Percentiles rank a stretch among this genome's conserved stretches.
These are phyloP conservation scores for Nitzschia palea DNA, from an alignment of 108 stramenopile genomes.

Conservation along the genomic window DNA sequence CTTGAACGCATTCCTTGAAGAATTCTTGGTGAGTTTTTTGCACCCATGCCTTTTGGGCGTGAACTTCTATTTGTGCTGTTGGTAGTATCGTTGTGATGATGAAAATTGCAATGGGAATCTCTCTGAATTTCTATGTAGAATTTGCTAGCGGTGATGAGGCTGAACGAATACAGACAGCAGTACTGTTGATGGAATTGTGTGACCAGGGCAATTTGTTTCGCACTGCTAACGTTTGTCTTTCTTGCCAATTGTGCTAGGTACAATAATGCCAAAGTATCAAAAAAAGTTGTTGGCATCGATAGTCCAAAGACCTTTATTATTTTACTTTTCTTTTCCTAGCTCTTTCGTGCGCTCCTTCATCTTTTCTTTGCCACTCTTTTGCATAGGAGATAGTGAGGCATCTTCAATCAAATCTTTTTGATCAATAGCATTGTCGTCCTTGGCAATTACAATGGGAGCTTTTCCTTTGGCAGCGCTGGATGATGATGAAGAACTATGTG, in stretches of 20 bases:
- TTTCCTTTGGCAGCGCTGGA: not conserved
- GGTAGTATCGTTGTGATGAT: no score
- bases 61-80: no score
- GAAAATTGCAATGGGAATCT: conserved; percentile 70
- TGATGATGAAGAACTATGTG: not conserved
- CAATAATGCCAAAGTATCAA: not conserved
- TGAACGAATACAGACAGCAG: conserved; percentile 6
- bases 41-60: no score
- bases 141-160: conserved; percentile 41
- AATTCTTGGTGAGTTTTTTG: no score
- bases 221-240: not conserved
- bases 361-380: conserved; percentile 72
- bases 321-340: conserved; percentile 11
- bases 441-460: conserved; percentile 29
- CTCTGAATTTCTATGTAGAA: conserved; percentile 41
- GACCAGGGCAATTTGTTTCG: not conserved
- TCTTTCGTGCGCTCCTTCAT: conserved; percentile 74
- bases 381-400: conserved; percentile 51
- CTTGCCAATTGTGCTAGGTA: not conserved
- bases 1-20: conserved; percentile 11
- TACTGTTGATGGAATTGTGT: not conserved
- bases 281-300: no score
- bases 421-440: conserved; percentile 59
- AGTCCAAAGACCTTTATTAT: no score
- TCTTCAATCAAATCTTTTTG: conserved; percentile 69